Evolutionary conservation across 106 monocot species (phyloP).

Genomic region (Posidonia australis): DNA sequence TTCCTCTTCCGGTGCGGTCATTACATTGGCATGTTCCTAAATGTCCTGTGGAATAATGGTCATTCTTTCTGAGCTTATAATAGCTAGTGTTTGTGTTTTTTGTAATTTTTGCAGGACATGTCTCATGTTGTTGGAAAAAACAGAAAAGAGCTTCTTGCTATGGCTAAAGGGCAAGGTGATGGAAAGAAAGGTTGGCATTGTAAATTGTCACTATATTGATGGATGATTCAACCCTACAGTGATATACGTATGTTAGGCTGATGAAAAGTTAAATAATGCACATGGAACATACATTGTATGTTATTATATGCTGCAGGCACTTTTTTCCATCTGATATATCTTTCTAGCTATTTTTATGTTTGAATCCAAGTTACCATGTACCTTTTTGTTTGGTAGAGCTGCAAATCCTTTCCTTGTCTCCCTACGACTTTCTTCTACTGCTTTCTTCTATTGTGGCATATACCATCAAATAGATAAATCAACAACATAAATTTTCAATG

Average conservation of each 20-base stretch:
- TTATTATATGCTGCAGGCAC: too few relatives aligned
- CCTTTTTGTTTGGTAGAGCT: not conserved
- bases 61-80: not conserved
- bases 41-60: not conserved
- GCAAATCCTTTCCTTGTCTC: not conserved
- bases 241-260: not conserved
- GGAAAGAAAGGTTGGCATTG: too few relatives aligned
- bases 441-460: not conserved
- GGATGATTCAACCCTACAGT: slow-evolving; percentile 19
- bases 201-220: slow-evolving; percentile 92
- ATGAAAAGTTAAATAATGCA: not conserved
- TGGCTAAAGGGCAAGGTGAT: slow-evolving; percentile 90
- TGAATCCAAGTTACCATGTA: not conserved
- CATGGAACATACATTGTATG: not conserved
- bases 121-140: slow-evolving; percentile 96
- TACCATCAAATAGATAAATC: not conserved
- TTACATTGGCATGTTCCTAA: not conserved
- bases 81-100: slow-evolving; percentile 2
- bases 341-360: not conserved
- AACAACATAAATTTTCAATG: not conserved
- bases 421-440: too few relatives aligned
- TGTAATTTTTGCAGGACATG: slow-evolving; percentile 54
- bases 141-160: slow-evolving; percentile 96
- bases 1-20: slow-evolving; percentile 91
- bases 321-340: not conserved